phyloP scores from a whole-genome alignment of 2,329 filamentous ascomycete genomes.

The Hymenoscyphus fraxineus region DNA sequence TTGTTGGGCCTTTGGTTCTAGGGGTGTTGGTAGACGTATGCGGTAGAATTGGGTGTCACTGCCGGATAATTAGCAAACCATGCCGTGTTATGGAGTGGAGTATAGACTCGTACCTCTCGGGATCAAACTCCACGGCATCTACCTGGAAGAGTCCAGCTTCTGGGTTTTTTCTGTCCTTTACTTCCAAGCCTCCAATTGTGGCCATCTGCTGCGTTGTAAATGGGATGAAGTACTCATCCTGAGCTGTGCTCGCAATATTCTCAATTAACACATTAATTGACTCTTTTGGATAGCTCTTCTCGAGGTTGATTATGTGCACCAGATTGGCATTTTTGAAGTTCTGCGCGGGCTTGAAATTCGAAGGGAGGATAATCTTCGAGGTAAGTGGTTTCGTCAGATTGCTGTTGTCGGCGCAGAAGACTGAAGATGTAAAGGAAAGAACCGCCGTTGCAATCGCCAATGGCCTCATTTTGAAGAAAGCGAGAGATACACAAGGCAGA shows the following conservation, averaged over 20 bases:
- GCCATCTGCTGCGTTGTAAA: constrained; percentile 74
- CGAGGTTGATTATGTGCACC: constrained; percentile 83
- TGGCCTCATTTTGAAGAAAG: constrained; percentile 32
- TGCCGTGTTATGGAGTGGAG: neutral
- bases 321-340: constrained; percentile 94
- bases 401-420: constrained; percentile 26
- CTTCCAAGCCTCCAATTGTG: constrained; percentile 81
- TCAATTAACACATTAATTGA: constrained; percentile 91
- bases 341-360: constrained; percentile 77
- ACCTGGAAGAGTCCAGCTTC: constrained; percentile 64
- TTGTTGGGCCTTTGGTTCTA: constrained; percentile 72
- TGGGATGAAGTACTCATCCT: constrained; percentile 87
- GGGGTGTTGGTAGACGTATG: constrained; percentile 71
- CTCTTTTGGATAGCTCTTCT: constrained; percentile 89
- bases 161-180: constrained; percentile 83
- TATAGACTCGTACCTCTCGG: constrained; percentile 46
- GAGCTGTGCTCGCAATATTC: constrained; percentile 74
- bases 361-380: constrained; percentile 56
- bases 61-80: constrained; percentile 25
- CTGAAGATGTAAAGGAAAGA: constrained; percentile 46
- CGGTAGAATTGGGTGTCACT: constrained; percentile 80
- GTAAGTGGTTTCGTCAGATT: constrained; percentile 40
- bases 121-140: constrained; percentile 62
- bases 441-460: constrained; percentile 52
- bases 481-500: constrained; percentile 19